Conservation (phyloP, 2,329 filamentous ascomycete species). For the Colletotrichum echinochloae region DNA sequence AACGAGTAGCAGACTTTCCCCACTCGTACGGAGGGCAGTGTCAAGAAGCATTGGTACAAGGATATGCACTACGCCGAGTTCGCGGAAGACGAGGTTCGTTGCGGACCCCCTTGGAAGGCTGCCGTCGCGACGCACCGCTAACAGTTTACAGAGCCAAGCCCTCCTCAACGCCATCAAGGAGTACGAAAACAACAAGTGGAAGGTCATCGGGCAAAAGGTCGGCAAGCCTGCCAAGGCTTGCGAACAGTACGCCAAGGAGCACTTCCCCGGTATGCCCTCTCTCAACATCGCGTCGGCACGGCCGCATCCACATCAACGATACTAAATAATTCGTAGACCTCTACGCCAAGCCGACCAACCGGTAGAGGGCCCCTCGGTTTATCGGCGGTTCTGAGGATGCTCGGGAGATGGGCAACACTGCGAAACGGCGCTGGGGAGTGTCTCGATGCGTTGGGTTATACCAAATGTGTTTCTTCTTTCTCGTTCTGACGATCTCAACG, state of each 20-base stretch:
- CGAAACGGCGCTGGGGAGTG: constrained; percentile 40
- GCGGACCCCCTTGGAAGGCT: constrained; percentile 37
- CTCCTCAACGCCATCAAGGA: constrained; percentile 96
- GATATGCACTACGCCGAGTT: constrained; percentile 99
- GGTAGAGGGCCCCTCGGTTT: constrained; percentile 47
- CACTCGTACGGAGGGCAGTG: constrained; percentile 91
- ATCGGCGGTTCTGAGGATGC: constrained; percentile 41
- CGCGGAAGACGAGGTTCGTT: constrained; percentile 90
- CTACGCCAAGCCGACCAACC: constrained; percentile 53
- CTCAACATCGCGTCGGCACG: constrained; percentile 42
- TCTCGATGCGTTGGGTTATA: constrained; percentile 43
- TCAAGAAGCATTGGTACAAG: constrained; percentile 99
- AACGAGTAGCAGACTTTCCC: constrained; percentile 79
- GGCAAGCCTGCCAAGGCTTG: constrained; percentile 93
- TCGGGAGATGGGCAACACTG: constrained; percentile 39
- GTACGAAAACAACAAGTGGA: constrained; percentile 99
- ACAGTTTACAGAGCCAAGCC: constrained; percentile 72
- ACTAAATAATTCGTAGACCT: constrained; percentile 53
- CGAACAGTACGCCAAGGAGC: constrained; percentile 93
- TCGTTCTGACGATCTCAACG: constrained; percentile 36
- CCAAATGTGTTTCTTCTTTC: constrained; percentile 40
- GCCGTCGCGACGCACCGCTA: constrained; percentile 38
- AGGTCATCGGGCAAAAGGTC: constrained; percentile 94
- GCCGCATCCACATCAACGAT: constrained; percentile 42
- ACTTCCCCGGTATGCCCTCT: constrained; percentile 72